Percentiles rank a stretch among this genome's conserved stretches.
phyloP scores from a whole-genome alignment of 2,329 filamentous ascomycete species.

The Ophiostoma montium region DNA sequence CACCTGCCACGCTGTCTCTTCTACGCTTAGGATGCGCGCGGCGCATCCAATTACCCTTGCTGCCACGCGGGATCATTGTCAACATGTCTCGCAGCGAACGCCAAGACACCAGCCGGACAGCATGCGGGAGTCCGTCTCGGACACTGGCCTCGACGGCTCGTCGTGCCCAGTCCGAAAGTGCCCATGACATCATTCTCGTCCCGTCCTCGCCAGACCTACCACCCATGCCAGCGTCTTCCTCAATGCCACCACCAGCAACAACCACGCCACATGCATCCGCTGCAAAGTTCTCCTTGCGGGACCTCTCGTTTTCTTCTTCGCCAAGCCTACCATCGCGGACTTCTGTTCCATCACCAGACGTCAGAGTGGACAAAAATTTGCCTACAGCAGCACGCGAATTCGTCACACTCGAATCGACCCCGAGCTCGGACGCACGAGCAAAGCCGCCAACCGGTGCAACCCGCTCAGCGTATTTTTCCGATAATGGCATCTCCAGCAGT shows the following conservation, averaged over 20 bases:
- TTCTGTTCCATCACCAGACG: background rate
- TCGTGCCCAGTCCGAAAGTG: background rate
- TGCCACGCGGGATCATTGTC: slow-evolving; percentile 13
- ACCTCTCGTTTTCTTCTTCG: background rate
- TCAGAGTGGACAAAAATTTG: background rate
- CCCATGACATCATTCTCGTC: slow-evolving; percentile 4
- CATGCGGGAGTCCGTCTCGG: background rate
- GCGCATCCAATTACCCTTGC: slow-evolving; percentile 24
- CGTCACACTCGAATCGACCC: background rate
- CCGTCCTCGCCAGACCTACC: slow-evolving; percentile 7
- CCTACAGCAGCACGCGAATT: background rate
- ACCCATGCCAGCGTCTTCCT: background rate
- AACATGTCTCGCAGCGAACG: slow-evolving; percentile 20
- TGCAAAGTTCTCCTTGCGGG: background rate
- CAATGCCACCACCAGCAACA: background rate
- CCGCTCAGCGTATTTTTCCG: slow-evolving; percentile 11
- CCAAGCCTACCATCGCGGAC: background rate
- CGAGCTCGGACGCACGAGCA: background rate
- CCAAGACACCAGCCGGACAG: background rate
- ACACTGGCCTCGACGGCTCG: background rate
- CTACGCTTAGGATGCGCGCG: slow-evolving; percentile 28
- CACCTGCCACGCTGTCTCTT: slow-evolving; percentile 20
- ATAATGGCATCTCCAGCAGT: background rate
- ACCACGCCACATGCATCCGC: background rate
- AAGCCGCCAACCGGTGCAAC: background rate